Base-by-base conservation (phyloP, 116 monocot genomes). In the Zostera marina region DNA sequence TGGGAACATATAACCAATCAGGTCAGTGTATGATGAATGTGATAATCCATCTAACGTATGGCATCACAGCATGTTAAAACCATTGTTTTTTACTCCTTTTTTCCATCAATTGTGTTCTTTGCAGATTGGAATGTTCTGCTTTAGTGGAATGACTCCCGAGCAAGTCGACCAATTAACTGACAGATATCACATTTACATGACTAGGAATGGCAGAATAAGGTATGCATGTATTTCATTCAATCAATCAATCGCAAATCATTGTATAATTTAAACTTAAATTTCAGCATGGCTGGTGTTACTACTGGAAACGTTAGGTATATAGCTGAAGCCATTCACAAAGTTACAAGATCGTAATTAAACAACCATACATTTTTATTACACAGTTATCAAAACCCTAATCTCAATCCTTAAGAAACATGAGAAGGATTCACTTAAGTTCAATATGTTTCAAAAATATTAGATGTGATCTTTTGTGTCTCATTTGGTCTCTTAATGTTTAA, bases 41-140 rank as follows among this genome's bases (percentile, higher is more conserved):
- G n/a, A n/a, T n/a, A n/a, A n/a, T n/a, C n/a, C n/a, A n/a, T n/a
- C n/a, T n/a, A n/a, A n/a, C n/a, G n/a, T n/a, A n/a, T n/a, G n/a
- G n/a, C n/a, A n/a, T n/a, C n/a, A n/a, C n/a, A n/a, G n/a, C n/a
- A n/a, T n/a, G n/a, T n/a, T n/a, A n/a, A n/a, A n/a, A n/a, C n/a
- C n/a, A n/a, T n/a, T n/a, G n/a, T n/a, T n/a, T n/a, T n/a, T n/a
- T n/a, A n/a, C n/a, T n/a, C n/a, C n/a, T n/a, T n/a, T n/a, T n/a
- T n/a, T n/a, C n/a, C n/a, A n/a, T n/a, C n/a, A n/a, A n/a, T n/a
- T n/a, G n/a, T n/a, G n/a, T n/a, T n/a, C n/a, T n/a, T n/a, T 54
- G 23, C 78, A 98, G 98, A 98, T 98, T 62, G 98, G 98, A 19
- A 98, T 98, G 98, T 98, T 98, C 58, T 98, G 98, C 76, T 98